Evolutionary conservation across 768 basidiomycete genomes (phyloP).

Genomic region (Roridomyces roridus): DNA sequence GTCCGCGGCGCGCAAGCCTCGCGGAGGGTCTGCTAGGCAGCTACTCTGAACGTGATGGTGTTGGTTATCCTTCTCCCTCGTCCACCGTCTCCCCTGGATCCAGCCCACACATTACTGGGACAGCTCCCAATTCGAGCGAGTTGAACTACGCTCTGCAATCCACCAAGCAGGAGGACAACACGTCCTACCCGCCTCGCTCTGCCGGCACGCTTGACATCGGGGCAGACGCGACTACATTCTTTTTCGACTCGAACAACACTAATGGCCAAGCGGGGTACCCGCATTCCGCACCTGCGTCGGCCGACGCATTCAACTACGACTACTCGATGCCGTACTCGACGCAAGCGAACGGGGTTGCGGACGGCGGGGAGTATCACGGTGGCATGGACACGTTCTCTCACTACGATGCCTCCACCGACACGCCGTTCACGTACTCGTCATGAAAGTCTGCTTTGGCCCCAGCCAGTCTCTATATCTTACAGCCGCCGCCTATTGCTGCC

Average conservation of each 20-base stretch:
- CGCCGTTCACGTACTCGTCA: conserved; percentile 23
- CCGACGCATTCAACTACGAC: conserved; percentile 14
- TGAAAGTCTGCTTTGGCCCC: background rate
- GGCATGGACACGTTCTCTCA: conserved; percentile 5
- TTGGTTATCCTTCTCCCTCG: conserved; percentile 21
- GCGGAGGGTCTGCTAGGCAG: conserved; percentile 22
- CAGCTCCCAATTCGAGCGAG: conserved; percentile 14
- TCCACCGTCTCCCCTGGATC: conserved; percentile 19
- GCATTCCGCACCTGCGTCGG: conserved; percentile 13
- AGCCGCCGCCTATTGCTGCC: conserved; percentile 22
- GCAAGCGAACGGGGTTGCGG: background rate
- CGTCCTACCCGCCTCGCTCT: conserved; percentile 3
- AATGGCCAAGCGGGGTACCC: conserved; percentile 10
- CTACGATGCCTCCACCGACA: conserved; percentile 15
- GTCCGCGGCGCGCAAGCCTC: conserved; percentile 28
- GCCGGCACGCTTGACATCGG: conserved; percentile 1
- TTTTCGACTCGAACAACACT: conserved; percentile 10
- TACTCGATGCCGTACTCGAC: conserved; percentile 17
- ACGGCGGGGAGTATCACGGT: background rate
- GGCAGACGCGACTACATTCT: conserved; percentile 13
- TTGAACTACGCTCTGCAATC: conserved; percentile 18
- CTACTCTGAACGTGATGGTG: conserved; percentile 12
- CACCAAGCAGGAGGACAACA: background rate
- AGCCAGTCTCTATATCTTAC: conserved; percentile 15
- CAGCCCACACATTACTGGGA: conserved; percentile 15